Percentiles rank a stretch among this genome's conserved stretches.
Evolutionary conservation across 768 basidiomycete genomes (phyloP).

Genomic region (Tephrocybe sp.): DNA sequence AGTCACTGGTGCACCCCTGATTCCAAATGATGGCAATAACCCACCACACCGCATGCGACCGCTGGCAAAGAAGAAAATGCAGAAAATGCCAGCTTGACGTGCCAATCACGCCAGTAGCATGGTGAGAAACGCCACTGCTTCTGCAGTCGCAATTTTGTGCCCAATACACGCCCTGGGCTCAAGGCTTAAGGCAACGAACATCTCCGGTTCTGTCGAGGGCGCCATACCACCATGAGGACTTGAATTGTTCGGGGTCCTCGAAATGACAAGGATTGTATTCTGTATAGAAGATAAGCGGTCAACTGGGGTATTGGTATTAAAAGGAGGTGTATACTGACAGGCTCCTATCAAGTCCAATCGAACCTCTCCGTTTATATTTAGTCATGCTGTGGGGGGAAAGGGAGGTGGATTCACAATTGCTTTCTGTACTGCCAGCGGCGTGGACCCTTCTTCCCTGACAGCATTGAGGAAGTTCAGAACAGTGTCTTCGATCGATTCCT

Average conservation of each 20-base stretch:
- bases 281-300: conserved; percentile 39
- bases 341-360: no score
- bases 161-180: conserved; percentile 55
- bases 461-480: conserved; percentile 40
- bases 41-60: no score
- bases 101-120: conserved; percentile 53
- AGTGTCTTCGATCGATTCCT: conserved; percentile 41
- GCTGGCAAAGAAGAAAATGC: no score
- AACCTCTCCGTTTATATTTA: no score
- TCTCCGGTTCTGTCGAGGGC: conserved; percentile 38
- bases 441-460: conserved; percentile 35
- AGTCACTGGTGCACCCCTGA: no score
- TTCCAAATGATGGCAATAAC: no score
- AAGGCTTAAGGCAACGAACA: conserved; percentile 45
- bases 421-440: conserved; percentile 34
- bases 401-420: conserved; percentile 17
- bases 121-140: conserved; percentile 52
- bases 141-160: conserved; percentile 51
- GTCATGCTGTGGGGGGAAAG: no score
- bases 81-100: no score
- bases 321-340: no score
- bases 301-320: no score
- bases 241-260: conserved; percentile 43
- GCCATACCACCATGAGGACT: conserved; percentile 51
- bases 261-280: conserved; percentile 53